phyloP scores from a whole-genome alignment of 306 rosid genomes.

The Phaseolus lunatus region DNA sequence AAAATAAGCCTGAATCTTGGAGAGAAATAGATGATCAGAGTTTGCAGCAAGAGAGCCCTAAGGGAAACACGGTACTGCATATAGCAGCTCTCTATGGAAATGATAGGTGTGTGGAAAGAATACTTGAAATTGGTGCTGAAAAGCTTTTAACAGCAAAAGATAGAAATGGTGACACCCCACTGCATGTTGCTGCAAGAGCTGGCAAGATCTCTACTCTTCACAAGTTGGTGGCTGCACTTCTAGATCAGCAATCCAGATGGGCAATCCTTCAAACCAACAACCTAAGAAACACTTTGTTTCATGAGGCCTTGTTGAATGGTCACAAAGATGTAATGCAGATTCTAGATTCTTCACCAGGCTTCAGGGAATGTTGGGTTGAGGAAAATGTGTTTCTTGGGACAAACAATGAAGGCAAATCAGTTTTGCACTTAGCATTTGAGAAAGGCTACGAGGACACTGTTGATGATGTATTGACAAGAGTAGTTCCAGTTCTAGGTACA shows the following conservation, averaged over 20 bases:
- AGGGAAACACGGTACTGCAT: not conserved
- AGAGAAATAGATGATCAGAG: not conserved
- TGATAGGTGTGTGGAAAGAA: not conserved
- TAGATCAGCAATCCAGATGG: not conserved
- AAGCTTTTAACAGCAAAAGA: accelerated
- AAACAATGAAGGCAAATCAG: not conserved
- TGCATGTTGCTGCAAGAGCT: slow-evolving; percentile 31
- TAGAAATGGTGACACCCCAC: not conserved
- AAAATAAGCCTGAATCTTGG: too few relatives aligned
- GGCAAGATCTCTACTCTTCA: not conserved
- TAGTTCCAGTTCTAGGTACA: too few relatives aligned
- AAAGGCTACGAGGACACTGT: too few relatives aligned
- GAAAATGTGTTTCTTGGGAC: too few relatives aligned
- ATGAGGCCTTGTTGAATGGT: slow-evolving; percentile 8
- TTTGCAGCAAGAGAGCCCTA: not conserved
- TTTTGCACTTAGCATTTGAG: not conserved
- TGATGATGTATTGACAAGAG: too few relatives aligned
- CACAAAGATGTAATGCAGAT: not conserved
- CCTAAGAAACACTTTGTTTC: slow-evolving; percentile 4
- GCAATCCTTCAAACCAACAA: not conserved
- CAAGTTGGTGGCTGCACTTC: not conserved
- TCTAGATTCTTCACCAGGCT: not conserved
- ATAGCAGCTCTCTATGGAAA: not conserved
- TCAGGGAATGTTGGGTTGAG: too few relatives aligned
- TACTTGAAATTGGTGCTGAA: accelerated